These are phyloP conservation scores for Aspergillus sp. DNA, from an alignment of 2,329 filamentous ascomycete genomes.

Conservation along the genomic window DNA sequence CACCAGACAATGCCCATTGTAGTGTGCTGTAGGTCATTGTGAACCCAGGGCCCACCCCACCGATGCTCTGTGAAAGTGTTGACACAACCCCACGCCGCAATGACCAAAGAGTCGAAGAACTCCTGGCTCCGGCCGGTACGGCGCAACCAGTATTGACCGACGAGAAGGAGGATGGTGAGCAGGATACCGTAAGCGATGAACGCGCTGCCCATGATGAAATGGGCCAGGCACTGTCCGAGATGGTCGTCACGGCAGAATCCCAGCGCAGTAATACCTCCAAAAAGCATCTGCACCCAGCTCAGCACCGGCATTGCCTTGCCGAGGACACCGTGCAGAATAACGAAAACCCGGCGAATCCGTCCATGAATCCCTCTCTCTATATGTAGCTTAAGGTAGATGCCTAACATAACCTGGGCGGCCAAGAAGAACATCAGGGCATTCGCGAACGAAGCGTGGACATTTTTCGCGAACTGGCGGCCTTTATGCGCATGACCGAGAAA, in stretches of 20 bases:
- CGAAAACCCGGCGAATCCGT: slow-evolving; percentile 69
- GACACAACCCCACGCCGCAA: slow-evolving; percentile 92
- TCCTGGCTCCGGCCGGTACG: slow-evolving; percentile 85
- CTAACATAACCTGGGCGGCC: slow-evolving; percentile 72
- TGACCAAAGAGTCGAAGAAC: slow-evolving; percentile 90
- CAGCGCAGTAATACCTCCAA: slow-evolving; percentile 87
- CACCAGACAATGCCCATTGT: slow-evolving; percentile 99
- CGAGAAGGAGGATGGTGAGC: slow-evolving; percentile 79
- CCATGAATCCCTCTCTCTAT: slow-evolving; percentile 81
- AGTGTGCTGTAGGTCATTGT: slow-evolving; percentile 95
- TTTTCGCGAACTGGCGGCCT: slow-evolving; percentile 79
- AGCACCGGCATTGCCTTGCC: slow-evolving; percentile 86
- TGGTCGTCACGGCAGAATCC: slow-evolving; percentile 94
- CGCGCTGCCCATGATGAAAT: slow-evolving; percentile 98
- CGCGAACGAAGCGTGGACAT: slow-evolving; percentile 80
- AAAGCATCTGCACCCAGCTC: slow-evolving; percentile 91
- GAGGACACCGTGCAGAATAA: slow-evolving; percentile 73
- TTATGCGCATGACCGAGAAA: slow-evolving; percentile 89
- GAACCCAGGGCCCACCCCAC: slow-evolving; percentile 86
- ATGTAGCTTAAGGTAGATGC: slow-evolving; percentile 85
- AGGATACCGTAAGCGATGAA: slow-evolving; percentile 93
- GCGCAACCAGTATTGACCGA: slow-evolving; percentile 84
- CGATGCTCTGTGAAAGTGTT: slow-evolving; percentile 98
- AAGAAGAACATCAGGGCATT: slow-evolving; percentile 78
- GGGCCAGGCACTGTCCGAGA: slow-evolving; percentile 85